phyloP scores from a whole-genome alignment of 208 protist species.

The Balamuthia mandrillaris region DNA sequence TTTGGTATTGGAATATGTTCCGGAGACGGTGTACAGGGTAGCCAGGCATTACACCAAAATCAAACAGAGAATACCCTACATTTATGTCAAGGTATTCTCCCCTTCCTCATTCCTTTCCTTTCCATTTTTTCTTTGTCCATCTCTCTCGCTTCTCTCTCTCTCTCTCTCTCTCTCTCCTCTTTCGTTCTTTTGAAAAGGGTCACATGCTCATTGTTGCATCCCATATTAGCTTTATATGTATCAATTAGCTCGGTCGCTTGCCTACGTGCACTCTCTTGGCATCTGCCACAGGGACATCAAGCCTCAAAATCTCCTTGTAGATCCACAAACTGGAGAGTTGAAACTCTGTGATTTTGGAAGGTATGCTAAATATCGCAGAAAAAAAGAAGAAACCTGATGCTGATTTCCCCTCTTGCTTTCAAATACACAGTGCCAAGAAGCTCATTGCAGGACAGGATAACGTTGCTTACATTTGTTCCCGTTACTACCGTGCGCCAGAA shows the following conservation, averaged over 20 bases:
- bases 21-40: conserved; percentile 89
- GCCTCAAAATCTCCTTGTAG: conserved; percentile 87
- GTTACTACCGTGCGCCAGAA: conserved; percentile 91
- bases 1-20: conserved; percentile 97
- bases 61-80: conserved; percentile 77
- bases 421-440: conserved; percentile 40
- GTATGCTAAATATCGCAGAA: background rate
- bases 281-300: conserved; percentile 93
- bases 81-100: conserved; percentile 82
- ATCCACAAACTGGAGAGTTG: conserved; percentile 76
- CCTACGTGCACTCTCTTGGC: conserved; percentile 89
- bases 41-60: conserved; percentile 81
- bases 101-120: too few relatives aligned
- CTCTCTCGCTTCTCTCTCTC: background rate
- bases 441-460: conserved; percentile 77
- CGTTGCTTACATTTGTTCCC: conserved; percentile 89
- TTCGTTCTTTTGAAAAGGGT: background rate
- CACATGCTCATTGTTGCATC: too few relatives aligned
- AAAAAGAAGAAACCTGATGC: background rate
- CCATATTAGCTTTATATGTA: conserved; percentile 84
- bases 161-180: background rate
- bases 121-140: too few relatives aligned
- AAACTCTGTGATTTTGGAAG: conserved; percentile 93
- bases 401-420: background rate
- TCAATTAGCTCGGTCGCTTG: conserved; percentile 92